Base-by-base conservation (phyloP, 306 rosid genomes). In the Purshia tridentata region DNA sequence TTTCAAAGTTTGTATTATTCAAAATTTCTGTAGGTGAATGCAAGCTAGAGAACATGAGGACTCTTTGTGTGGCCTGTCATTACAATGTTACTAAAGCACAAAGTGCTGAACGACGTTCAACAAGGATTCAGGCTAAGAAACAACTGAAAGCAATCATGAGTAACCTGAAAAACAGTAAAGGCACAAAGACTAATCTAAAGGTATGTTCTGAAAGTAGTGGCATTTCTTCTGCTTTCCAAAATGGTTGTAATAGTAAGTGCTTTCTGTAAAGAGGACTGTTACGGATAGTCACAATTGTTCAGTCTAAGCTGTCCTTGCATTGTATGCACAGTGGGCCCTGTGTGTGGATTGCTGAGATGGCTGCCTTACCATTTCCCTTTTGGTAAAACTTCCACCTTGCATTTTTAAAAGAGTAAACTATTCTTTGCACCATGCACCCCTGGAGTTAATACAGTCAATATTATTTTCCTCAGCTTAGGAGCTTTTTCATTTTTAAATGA, bases 41-140 rank as follows among this genome's bases (percentile, higher is more conserved):
- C 83, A 85, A 82, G 69, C 90, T 91, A 46, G 98, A 93, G 79
- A 93, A 93, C 82, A 81, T 93, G 92, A 86, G 98, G 76, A 91
- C 98, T 70, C 92, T 93, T 4, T 93, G 98, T 68, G 91, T 93
- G 54, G 97, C 96, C 48, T 91, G 98, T 79, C 98, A 93, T 84
- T 79, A 67, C 69, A 91, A 89, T 73, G 96, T 93, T 44, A 93
- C 97, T 19, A 81, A 78, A 55, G 90, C 84, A 56, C 98, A 93
- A 76, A 77, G 93, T 81, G 81, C 88, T 65, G 97, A 89, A 19
- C 96, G 97, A 50, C 91, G 89, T 56, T 78, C 51, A 73, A 57
- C 74, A 58, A 88, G 92, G 84, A 83, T 84, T 77, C 83, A 80
- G 76, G 98, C 97, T 62, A 90, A 73, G 86, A 91, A 91, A 81